A percentile compares a stretch with the other conserved stretches of the same genome.
These are phyloP conservation scores for Ophiognomonia clavigignenti-juglandacearum DNA, from an alignment of 2,329 filamentous ascomycete genomes.

Conservation along the genomic window DNA sequence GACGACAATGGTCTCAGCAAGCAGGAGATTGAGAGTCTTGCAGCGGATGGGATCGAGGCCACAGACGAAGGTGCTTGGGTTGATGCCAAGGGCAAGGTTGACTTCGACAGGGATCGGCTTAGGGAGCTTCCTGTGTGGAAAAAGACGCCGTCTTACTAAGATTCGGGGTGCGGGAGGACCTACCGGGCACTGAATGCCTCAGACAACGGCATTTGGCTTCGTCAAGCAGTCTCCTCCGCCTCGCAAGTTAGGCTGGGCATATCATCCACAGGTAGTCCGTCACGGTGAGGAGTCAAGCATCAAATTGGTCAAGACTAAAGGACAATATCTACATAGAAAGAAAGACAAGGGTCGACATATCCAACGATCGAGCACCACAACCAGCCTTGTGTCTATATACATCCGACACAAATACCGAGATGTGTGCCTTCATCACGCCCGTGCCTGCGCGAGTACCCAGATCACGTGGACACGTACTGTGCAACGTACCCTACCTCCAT, in stretches of 20 bases:
- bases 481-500: constrained; percentile 27
- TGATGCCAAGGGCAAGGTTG: constrained; percentile 9
- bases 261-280: too few species aligned
- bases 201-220: too few species aligned
- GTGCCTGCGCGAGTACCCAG: not conserved
- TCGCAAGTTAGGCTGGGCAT: too few species aligned
- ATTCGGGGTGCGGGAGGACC: not conserved
- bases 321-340: too few species aligned
- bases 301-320: too few species aligned
- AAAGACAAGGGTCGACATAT: too few species aligned
- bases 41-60: constrained; percentile 4
- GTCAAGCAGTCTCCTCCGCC: too few species aligned
- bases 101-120: constrained; percentile 8
- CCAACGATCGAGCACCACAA: too few species aligned
- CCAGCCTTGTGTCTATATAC: too few species aligned
- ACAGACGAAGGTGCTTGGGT: constrained; percentile 14
- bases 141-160: constrained; percentile 4
- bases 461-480: constrained; percentile 7
- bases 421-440: not conserved
- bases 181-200: not conserved
- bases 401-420: too few species aligned
- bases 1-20: constrained; percentile 14
- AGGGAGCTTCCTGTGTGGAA: constrained; percentile 11
- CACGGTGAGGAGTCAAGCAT: too few species aligned
- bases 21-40: constrained; percentile 7